These are phyloP conservation scores for Yarrowia sp. DNA, from an alignment of 805 yeast species.

Conservation along the genomic window DNA sequence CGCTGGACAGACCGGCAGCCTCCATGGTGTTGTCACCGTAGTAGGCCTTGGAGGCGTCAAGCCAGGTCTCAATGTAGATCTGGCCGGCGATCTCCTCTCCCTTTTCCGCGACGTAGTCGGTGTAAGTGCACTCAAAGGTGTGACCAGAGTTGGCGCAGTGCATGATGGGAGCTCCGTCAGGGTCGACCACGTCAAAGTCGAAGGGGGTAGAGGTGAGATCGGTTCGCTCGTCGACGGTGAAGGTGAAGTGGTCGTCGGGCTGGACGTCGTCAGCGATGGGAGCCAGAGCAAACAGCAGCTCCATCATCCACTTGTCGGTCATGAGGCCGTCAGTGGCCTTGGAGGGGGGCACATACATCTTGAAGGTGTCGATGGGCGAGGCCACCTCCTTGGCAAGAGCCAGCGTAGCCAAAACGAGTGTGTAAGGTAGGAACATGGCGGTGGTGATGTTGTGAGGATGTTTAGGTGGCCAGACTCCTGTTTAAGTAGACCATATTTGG, in stretches of 20 bases:
- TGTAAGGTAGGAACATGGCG: conserved; percentile 2
- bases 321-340: not conserved
- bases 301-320: not conserved
- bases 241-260: conserved; percentile 15
- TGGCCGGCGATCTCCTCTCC: not conserved
- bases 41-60: not conserved
- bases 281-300: not conserved
- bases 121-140: conserved; percentile 7
- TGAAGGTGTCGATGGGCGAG: conserved; percentile 3
- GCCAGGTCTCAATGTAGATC: not conserved
- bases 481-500: not conserved
- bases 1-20: not conserved
- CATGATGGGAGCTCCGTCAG: not conserved
- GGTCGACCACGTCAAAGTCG: conserved; percentile 1
- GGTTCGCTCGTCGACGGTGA: not conserved
- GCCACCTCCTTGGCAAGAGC: conserved; percentile 21
- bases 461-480: not conserved
- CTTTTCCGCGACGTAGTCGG: conserved; percentile 1
- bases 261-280: not conserved
- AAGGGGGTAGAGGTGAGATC: not conserved
- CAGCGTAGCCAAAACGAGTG: conserved; percentile 17
- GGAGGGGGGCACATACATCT: not conserved
- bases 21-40: not conserved
- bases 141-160: not conserved
- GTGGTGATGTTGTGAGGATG: not conserved